Evolutionary conservation across 2,329 filamentous ascomycete species (phyloP).

Genomic region (Emergomyces africanus): DNA sequence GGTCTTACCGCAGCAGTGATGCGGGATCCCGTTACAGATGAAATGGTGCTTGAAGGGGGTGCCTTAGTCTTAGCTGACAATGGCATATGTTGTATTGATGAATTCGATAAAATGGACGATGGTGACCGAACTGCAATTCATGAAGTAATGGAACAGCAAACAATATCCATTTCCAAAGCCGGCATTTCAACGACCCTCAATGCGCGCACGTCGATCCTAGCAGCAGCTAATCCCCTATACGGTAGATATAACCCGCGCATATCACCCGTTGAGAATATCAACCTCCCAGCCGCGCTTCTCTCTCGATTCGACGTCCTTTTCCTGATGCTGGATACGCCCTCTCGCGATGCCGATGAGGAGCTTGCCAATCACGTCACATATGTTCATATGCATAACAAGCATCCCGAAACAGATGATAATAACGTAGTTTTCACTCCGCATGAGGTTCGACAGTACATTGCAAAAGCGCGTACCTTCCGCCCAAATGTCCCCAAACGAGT

Average conservation of each 20-base stretch:
- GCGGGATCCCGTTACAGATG: slow-evolving; percentile 65
- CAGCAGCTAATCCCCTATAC: slow-evolving; percentile 92
- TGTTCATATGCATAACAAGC: slow-evolving; percentile 92
- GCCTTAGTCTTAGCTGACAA: slow-evolving; percentile 69
- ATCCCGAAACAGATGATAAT: slow-evolving; percentile 60
- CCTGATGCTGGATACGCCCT: slow-evolving; percentile 88
- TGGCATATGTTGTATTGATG: slow-evolving; percentile 73
- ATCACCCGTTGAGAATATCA: slow-evolving; percentile 97
- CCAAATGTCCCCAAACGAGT: slow-evolving; percentile 74
- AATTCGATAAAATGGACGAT: slow-evolving; percentile 80
- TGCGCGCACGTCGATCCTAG: slow-evolving; percentile 87
- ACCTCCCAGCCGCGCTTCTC: slow-evolving; percentile 89
- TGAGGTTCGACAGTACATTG: slow-evolving; percentile 93
- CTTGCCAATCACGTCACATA: slow-evolving; percentile 90
- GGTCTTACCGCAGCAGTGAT: slow-evolving; percentile 73
- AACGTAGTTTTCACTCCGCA: slow-evolving; percentile 77
- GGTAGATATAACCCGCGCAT: slow-evolving; percentile 96
- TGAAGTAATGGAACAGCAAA: slow-evolving; percentile 83
- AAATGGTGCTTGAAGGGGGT: slow-evolving; percentile 68
- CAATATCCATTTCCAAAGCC: slow-evolving; percentile 74
- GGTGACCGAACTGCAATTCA: slow-evolving; percentile 66
- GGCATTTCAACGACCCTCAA: slow-evolving; percentile 96
- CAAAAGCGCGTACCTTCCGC: slow-evolving; percentile 78
- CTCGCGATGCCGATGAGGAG: slow-evolving; percentile 79
- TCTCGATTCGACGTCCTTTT: slow-evolving; percentile 97